These are phyloP conservation scores for Candida vartiovaarae DNA, from an alignment of 805 yeast species.

Conservation along the genomic window DNA sequence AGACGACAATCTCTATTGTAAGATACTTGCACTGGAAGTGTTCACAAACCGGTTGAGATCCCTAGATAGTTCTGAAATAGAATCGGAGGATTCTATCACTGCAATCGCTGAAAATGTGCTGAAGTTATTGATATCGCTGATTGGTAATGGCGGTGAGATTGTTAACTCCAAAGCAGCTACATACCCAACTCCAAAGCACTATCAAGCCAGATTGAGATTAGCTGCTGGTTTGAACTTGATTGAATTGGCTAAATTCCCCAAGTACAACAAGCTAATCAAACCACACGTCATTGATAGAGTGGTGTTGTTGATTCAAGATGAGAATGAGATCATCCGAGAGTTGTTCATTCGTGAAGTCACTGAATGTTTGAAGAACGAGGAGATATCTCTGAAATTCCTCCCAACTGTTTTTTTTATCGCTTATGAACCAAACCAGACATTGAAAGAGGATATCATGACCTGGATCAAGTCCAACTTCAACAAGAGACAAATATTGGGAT, in stretches of 20 bases:
- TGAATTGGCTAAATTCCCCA: constrained; percentile 52
- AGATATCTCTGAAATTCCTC: constrained; percentile 57
- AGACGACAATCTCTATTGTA: constrained; percentile 35
- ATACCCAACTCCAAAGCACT: constrained; percentile 56
- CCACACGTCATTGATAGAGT: constrained; percentile 46
- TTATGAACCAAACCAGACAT: constrained; percentile 54
- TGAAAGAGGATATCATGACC: constrained; percentile 46
- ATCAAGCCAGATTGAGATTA: constrained; percentile 55
- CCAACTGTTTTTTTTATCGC: constrained; percentile 69
- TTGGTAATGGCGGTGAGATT: constrained; percentile 76
- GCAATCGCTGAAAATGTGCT: constrained; percentile 55
- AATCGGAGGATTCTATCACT: constrained; percentile 30
- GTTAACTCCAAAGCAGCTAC: constrained; percentile 35
- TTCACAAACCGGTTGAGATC: constrained; percentile 54
- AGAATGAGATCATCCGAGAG: constrained; percentile 47
- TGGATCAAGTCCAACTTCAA: constrained; percentile 65
- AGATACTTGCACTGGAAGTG: constrained; percentile 45
- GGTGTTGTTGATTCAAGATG: constrained; percentile 61
- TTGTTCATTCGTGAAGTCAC: constrained; percentile 44
- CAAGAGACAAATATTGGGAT: constrained; percentile 23
- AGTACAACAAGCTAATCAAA: constrained; percentile 44
- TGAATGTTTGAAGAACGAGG: constrained; percentile 40
- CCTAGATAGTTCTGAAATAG: constrained; percentile 21
- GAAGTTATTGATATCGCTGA: constrained; percentile 56
- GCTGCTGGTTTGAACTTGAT: constrained; percentile 61